Evolutionary conservation across 805 yeast species (phyloP).

Genomic region (Schwanniomyces sp.): DNA sequence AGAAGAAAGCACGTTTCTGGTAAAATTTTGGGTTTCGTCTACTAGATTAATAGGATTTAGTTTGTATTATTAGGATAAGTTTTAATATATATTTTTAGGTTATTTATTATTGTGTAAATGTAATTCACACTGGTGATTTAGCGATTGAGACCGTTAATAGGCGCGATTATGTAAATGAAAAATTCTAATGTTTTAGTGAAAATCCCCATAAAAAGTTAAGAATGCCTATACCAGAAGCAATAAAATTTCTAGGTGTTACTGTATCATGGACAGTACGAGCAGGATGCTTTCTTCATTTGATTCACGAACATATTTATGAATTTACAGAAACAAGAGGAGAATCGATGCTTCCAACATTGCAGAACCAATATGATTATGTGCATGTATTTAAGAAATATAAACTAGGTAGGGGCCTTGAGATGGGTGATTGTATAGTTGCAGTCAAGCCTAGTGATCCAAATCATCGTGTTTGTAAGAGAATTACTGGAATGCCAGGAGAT

Average conservation of each 20-base stretch:
- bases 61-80: background rate
- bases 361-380: constrained; percentile 73
- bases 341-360: constrained; percentile 91
- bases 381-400: constrained; percentile 66
- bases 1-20: constrained; percentile 99
- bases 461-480: constrained; percentile 85
- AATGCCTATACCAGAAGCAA: constrained; percentile 17
- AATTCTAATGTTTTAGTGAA: too few relatives aligned
- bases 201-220: too few relatives aligned
- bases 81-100: background rate
- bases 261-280: constrained; percentile 56
- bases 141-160: too few relatives aligned
- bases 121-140: background rate
- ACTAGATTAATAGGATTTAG: constrained; percentile 44
- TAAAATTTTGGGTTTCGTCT: constrained; percentile 96
- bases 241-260: constrained; percentile 30
- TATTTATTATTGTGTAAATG: background rate
- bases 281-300: constrained; percentile 65
- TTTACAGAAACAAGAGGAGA: constrained; percentile 86
- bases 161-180: too few relatives aligned
- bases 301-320: constrained; percentile 67
- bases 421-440: constrained; percentile 89
- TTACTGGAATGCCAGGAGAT: constrained; percentile 97
- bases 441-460: constrained; percentile 86
- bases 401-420: constrained; percentile 61